Base-by-base conservation (phyloP, 352 stramenopile genomes). In the Albugo laibachii region DNA sequence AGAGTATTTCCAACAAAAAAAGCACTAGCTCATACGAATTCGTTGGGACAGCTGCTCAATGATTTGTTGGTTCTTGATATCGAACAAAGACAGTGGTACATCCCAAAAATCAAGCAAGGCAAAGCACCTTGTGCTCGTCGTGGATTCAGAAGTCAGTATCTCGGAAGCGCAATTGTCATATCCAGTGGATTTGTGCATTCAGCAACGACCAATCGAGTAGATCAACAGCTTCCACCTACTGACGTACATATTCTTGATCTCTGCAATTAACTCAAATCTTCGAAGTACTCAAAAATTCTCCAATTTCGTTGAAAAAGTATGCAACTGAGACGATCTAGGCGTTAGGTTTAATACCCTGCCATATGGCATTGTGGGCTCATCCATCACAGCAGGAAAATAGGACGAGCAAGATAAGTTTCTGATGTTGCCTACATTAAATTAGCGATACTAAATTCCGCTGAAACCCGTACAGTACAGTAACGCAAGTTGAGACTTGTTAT, bases 91-190 rank as follows among this genome's bases (percentile, higher is more conserved):
- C 54, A 36, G 13, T 86, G 73, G 73, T 42, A 27, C 15, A 42
- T 41, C 0, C 41, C 69, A 14, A 52, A 61, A 5, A 49, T 78
- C 2, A 43, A 43, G 20, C 47, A 46, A 1, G 61, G 66, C 2
- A 43, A 75, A 5, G 42, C 56, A 0, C 70, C 73, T 16, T 75
- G 73, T 45, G 59, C 73, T 41, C 70, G 70, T 1, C 59, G 70
- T 40, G 73, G 73, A n/a, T 83, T 83, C 61, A 86, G 83, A 58
- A 78, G 59, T 38, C 73, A 82, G 50, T 85, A 62, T 53, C 82
- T 86, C 54, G 69, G 74, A 58, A 83, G 69, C 5, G 74, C 70
- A 13, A 52, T 83, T 35, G 61, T 83, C 16, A 57, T 86, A 43
- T 81, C 69, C n/a, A 82, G 70, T 36, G 74, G 73, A 38, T 86